phyloP scores from a whole-genome alignment of 148 eudicot species.

The Spergularia bocconei region DNA sequence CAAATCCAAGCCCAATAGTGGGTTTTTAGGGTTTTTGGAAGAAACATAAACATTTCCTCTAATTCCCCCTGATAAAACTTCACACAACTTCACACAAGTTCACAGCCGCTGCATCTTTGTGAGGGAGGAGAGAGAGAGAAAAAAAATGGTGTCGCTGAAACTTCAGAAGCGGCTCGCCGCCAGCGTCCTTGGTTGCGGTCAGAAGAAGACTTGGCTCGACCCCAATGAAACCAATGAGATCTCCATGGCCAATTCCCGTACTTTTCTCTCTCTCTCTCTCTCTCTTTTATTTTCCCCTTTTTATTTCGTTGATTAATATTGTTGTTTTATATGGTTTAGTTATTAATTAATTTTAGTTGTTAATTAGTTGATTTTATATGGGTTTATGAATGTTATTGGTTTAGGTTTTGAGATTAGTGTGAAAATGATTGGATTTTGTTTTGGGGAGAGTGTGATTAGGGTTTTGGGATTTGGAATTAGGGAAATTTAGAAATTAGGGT shows the following conservation, averaged over 20 bases:
- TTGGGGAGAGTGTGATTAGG: no score
- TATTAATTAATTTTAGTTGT: no score
- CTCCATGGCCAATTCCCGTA: slow-evolving; percentile 65
- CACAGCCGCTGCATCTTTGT: neutral
- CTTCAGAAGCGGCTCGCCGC: slow-evolving; percentile 58
- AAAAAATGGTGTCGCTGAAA: slow-evolving; percentile 50
- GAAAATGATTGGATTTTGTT: no score
- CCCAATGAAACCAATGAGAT: slow-evolving; percentile 54
- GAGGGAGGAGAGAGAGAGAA: neutral
- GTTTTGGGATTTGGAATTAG: neutral
- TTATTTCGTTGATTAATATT: neutral
- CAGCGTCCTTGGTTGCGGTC: slow-evolving; percentile 44
- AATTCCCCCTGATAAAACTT: neutral
- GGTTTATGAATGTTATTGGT: no score
- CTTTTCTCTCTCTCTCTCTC: slow-evolving; percentile 7
- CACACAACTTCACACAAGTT: neutral
- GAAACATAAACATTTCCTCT: no score
- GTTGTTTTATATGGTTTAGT: no score
- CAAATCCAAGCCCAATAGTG: no score
- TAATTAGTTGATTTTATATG: no score
- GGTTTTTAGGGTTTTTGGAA: no score
- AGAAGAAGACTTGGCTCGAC: slow-evolving; percentile 55
- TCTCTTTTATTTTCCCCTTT: neutral
- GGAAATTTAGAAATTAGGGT: neutral
- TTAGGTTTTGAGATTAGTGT: no score